phyloP scores from a whole-genome alignment of 31 red algal species.

The Endocladia muricata region DNA sequence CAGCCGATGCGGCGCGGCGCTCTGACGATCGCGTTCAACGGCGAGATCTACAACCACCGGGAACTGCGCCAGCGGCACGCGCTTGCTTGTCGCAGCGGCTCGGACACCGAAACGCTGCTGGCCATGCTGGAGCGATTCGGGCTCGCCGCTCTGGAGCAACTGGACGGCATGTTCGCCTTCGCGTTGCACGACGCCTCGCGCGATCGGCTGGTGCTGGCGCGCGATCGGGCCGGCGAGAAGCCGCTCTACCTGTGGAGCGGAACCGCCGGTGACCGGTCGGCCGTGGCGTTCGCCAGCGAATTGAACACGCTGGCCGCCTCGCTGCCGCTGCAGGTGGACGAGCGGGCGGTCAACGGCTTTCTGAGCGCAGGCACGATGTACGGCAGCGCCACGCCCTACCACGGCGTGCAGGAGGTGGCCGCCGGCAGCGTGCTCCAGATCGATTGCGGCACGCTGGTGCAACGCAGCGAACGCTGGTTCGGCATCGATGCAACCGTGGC shows the following conservation, averaged over 20 bases:
- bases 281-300: no score
- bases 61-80: not conserved
- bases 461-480: not conserved
- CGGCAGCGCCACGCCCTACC: not conserved
- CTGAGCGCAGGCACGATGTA: not conserved
- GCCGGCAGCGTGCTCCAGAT: not conserved
- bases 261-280: no score
- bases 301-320: no score
- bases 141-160: not conserved
- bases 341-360: not conserved
- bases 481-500: not conserved
- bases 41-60: constrained; percentile 1
- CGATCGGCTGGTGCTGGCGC: not conserved
- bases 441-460: not conserved
- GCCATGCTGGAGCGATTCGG: not conserved
- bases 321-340: no score
- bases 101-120: constrained; percentile 1
- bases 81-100: no score
- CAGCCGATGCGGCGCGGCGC: not conserved
- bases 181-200: not conserved
- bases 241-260: not conserved
- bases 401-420: not conserved
- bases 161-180: not conserved
- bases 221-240: not conserved
- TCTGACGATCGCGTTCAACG: not conserved